Evolutionary conservation across 1,139 yeast species (phyloP).

Genomic region (Nadsonia starkeyi-henricii): DNA sequence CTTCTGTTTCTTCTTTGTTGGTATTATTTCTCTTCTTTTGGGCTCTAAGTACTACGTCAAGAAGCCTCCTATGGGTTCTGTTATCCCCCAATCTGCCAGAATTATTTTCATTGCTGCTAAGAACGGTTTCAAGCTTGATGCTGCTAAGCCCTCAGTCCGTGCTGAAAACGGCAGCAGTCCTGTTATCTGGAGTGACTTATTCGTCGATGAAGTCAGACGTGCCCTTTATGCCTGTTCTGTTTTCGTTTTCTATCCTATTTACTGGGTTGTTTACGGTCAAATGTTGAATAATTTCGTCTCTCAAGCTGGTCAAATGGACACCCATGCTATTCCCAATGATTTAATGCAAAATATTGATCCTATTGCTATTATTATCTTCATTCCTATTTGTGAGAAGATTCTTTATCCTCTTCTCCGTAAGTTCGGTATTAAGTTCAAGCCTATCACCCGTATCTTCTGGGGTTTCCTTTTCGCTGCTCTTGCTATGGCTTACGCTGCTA

Average conservation of each 20-base stretch:
- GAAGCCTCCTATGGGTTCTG: constrained; percentile 50
- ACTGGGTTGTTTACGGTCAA: constrained; percentile 53
- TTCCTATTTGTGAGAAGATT: constrained; percentile 43
- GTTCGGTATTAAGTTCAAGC: constrained; percentile 27
- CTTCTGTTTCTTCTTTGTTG: constrained; percentile 35
- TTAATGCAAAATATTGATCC: constrained; percentile 56
- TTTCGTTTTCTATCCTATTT: constrained; percentile 48
- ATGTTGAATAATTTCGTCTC: constrained; percentile 49
- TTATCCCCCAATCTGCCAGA: constrained; percentile 42
- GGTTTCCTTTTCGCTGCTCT: constrained; percentile 48
- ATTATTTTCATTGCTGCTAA: constrained; percentile 33
- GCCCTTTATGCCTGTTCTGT: constrained; percentile 48
- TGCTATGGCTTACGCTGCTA: constrained; percentile 65
- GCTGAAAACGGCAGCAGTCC: constrained; percentile 25
- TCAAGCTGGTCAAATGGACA: constrained; percentile 52
- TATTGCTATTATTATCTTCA: constrained; percentile 46
- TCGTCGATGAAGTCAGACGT: constrained; percentile 45
- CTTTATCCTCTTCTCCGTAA: constrained; percentile 44
- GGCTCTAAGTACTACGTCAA: constrained; percentile 48
- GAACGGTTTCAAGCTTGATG: constrained; percentile 37
- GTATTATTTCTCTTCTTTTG: constrained; percentile 37
- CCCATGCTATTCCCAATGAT: constrained; percentile 60
- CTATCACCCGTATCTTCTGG: constrained; percentile 58
- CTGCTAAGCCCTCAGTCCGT: constrained; percentile 41
- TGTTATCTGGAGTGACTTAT: constrained; percentile 45